These are phyloP conservation scores for Fusarium illudens DNA, from an alignment of 2,329 filamentous ascomycete genomes.

Conservation along the genomic window DNA sequence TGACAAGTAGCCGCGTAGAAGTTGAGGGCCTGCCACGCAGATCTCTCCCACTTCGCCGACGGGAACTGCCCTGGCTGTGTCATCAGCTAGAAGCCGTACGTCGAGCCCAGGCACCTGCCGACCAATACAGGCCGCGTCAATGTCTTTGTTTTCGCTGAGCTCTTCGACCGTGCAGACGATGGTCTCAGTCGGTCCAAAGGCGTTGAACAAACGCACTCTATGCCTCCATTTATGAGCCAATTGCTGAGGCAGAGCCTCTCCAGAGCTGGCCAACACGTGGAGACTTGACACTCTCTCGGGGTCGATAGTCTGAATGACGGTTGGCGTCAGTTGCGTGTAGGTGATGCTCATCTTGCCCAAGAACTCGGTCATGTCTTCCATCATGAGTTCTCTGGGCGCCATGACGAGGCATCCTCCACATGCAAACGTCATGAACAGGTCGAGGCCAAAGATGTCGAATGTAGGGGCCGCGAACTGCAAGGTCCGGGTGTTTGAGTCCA, in stretches of 20 bases:
- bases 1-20: neutral
- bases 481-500: neutral
- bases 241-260: neutral
- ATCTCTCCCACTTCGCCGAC: neutral
- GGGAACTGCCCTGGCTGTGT: neutral
- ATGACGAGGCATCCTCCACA: neutral
- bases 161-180: neutral
- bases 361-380: neutral
- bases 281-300: neutral
- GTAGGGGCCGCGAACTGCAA: neutral
- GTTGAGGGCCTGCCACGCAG: neutral
- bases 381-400: neutral
- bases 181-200: neutral
- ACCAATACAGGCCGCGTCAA: neutral
- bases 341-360: neutral
- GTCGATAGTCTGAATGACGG: neutral
- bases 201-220: neutral
- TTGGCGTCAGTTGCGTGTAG: neutral
- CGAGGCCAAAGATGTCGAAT: neutral
- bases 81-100: neutral
- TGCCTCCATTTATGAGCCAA: neutral
- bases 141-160: neutral
- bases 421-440: neutral
- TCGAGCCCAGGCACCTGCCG: neutral
- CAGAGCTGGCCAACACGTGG: neutral